These are phyloP conservation scores for Dispira parvispora DNA, from an alignment of 192 early-diverging fungal species.

Conservation along the genomic window DNA sequence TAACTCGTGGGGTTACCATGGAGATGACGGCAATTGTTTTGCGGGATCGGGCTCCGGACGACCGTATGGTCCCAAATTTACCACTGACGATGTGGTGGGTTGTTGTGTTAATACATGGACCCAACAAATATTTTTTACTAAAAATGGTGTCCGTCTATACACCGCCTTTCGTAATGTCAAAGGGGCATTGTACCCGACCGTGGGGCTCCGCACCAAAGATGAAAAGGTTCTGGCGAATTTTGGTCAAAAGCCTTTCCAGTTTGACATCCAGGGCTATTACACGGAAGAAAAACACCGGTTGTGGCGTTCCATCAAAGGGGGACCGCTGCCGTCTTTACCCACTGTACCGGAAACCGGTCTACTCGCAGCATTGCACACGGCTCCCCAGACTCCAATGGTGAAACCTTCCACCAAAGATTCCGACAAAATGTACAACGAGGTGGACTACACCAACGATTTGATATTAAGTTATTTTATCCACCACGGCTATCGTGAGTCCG, in stretches of 20 bases:
- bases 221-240: constrained; percentile 42
- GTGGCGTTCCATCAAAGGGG: constrained; percentile 1
- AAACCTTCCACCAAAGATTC: not conserved
- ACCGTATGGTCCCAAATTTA: constrained; percentile 73
- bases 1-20: constrained; percentile 92
- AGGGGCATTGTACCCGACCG: constrained; percentile 30
- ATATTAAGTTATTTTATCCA: constrained; percentile 72
- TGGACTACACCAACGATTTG: constrained; percentile 29
- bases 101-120: constrained; percentile 79
- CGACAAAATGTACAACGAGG: constrained; percentile 7
- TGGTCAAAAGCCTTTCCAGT: constrained; percentile 37
- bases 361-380: not conserved
- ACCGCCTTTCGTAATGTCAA: constrained; percentile 32
- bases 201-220: constrained; percentile 39
- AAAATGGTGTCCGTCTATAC: constrained; percentile 64
- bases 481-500: constrained; percentile 63
- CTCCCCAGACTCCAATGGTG: not conserved
- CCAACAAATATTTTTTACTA: constrained; percentile 72
- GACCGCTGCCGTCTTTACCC: constrained; percentile 2
- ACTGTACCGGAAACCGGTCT: not conserved
- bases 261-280: constrained; percentile 29
- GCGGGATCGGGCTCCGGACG: constrained; percentile 54
- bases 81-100: constrained; percentile 86
- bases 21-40: constrained; percentile 84
- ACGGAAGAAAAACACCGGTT: constrained; percentile 10